phyloP scores from a whole-genome alignment of 2,329 filamentous ascomycete species.

The Pezizomycotina sp. region DNA sequence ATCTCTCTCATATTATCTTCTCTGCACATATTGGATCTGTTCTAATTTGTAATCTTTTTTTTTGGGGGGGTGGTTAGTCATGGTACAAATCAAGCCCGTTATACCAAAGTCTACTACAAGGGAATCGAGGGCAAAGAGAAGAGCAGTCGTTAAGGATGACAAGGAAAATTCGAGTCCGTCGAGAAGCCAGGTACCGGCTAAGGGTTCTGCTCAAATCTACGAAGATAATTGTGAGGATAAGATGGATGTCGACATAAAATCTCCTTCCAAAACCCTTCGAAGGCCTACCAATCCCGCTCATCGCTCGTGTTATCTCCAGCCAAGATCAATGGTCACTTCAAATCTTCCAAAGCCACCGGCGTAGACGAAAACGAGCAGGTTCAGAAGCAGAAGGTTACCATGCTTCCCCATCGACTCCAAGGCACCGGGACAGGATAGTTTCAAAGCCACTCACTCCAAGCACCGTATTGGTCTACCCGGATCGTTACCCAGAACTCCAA shows the following conservation, averaged over 20 bases:
- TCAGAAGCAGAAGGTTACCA: constrained; percentile 8
- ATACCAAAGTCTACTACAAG: background rate
- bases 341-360: background rate
- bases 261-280: background rate
- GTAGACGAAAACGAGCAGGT: background rate
- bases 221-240: background rate
- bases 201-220: too few relatives aligned
- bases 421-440: constrained; percentile 19
- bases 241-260: background rate
- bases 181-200: too few relatives aligned
- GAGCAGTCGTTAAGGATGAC: too few relatives aligned
- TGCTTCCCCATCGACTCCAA: constrained; percentile 12
- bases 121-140: background rate
- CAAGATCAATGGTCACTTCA: background rate
- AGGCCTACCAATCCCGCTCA: background rate
- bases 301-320: background rate
- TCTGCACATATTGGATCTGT: constrained; percentile 1
- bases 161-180: too few relatives aligned
- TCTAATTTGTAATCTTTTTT: background rate
- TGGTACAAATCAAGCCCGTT: background rate
- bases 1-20: too few relatives aligned
- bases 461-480: constrained; percentile 12
- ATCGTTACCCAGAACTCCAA: constrained; percentile 18
- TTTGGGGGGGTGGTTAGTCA: background rate
- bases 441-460: constrained; percentile 23